Evolutionary conservation across 1,284 basidiomycete genomes (phyloP).

Genomic region (Boletellus deceptivus): DNA sequence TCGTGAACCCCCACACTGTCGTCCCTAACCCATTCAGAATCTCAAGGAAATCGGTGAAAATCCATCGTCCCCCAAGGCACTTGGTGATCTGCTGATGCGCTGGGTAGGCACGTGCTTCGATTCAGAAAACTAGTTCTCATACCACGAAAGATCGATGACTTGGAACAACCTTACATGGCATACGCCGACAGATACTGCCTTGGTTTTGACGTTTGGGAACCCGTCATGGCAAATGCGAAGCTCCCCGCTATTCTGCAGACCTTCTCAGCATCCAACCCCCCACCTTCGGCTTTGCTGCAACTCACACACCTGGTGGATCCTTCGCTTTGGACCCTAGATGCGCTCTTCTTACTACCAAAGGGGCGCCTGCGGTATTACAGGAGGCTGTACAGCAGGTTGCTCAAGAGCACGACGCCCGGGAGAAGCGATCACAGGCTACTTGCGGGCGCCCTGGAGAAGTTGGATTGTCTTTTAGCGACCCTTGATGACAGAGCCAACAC

Average conservation of each 20-base stretch:
- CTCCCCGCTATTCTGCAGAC: conserved; percentile 68
- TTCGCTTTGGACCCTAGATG: conserved; percentile 80
- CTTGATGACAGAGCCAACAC: conserved; percentile 59
- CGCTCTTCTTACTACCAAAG: conserved; percentile 85
- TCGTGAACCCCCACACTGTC: neutral
- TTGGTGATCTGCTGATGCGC: conserved; percentile 95
- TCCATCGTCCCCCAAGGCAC: conserved; percentile 90
- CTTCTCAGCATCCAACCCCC: conserved; percentile 66
- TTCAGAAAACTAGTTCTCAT: conserved; percentile 14
- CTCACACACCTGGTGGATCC: conserved; percentile 39
- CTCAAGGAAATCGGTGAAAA: conserved; percentile 92
- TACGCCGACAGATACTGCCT: conserved; percentile 74
- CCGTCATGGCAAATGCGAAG: conserved; percentile 73
- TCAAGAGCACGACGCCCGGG: conserved; percentile 88
- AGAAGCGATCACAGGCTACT: conserved; percentile 86
- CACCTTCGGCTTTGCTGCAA: conserved; percentile 45
- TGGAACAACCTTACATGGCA: conserved; percentile 82
- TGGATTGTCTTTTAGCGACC: conserved; percentile 71
- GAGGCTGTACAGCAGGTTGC: conserved; percentile 83
- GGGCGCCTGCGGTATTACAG: conserved; percentile 88
- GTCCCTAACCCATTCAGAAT: conserved; percentile 53
- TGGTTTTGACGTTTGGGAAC: conserved; percentile 84
- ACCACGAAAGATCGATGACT: conserved; percentile 76
- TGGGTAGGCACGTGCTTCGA: conserved; percentile 62
- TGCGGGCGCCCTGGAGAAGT: conserved; percentile 75